Base-by-base conservation (phyloP, 148 eudicot species). In the Vaccinium macrocarpon region DNA sequence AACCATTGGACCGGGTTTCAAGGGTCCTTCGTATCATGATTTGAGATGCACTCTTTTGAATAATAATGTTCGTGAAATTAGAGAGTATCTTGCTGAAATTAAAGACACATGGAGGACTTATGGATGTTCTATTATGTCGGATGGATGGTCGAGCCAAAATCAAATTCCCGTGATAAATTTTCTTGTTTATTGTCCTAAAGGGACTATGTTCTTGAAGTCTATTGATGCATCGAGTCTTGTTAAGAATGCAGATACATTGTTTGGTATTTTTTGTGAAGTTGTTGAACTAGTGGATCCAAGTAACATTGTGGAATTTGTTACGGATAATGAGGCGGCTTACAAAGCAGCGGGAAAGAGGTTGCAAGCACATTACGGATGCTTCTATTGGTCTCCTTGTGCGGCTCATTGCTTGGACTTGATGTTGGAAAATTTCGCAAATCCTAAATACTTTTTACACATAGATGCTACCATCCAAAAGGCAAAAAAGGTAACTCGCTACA, bases 241-340 rank as follows among this genome's bases (percentile, higher is more conserved):
- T 14, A 82, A 82, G 32, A 57, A 61, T n/a, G 21, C 55, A 2
- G 82, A 86, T 68, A 86, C 79, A 46, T 29, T 82, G 2, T 15
- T 86, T 68, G 32, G 38, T 2, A 82, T 82, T 50, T 38, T 86
- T 7, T 70, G 78, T 70, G 79, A 49, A 19, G 49, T 86, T 78
- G 85, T 86, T 42, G 32, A 64, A 52, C 9, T 61, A 2, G 82
- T 82, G 61, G 85, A 85, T 4, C 70, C 55, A 32, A 81, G 79
- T 15, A 77, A 70, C 78, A 81, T 81, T 13, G 80, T 81, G 2
- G 76, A 85, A 25, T 82, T 85, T 42, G 80, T 81, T 8, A 86
- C 61, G n/a, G 56, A 86, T 78, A 86, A 86, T 78, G 82, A 84
- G 15, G 51, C 85, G 1, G 72, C 79, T 19, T 82, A 86, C 14